Evolutionary conservation across 306 rosid species (phyloP).

Genomic region (Begonia loranthoides): DNA sequence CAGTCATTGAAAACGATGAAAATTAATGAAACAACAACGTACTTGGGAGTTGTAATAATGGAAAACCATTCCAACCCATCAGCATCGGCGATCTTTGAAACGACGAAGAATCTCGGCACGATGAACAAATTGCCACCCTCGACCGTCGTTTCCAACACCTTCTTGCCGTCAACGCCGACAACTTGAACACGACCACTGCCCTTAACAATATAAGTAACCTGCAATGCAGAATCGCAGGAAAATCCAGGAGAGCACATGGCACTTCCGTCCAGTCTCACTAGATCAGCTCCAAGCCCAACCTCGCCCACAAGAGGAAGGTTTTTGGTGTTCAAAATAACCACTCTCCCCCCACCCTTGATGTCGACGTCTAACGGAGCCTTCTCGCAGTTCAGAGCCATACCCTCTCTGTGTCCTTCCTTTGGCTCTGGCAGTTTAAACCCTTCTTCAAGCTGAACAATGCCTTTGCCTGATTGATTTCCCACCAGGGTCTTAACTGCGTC

Average conservation of each 20-base stretch:
- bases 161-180: constrained; percentile 54
- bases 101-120: constrained; percentile 75
- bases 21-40: constrained; percentile 2
- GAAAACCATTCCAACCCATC: constrained; percentile 90
- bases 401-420: constrained; percentile 40
- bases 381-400: constrained; percentile 55
- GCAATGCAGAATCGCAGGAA: constrained; percentile 68
- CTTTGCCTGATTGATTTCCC: constrained; percentile 36
- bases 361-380: constrained; percentile 77
- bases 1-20: background rate
- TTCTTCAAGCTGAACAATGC: constrained; percentile 28
- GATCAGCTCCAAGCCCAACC: constrained; percentile 70
- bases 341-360: constrained; percentile 58
- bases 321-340: constrained; percentile 62
- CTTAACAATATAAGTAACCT: constrained; percentile 66
- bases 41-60: constrained; percentile 69
- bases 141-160: constrained; percentile 55
- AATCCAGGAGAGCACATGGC: constrained; percentile 81
- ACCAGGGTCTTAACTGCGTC: constrained; percentile 32
- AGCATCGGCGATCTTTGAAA: constrained; percentile 65
- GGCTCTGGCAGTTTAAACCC: constrained; percentile 37
- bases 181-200: constrained; percentile 69
- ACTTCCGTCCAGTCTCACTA: constrained; percentile 56
- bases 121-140: constrained; percentile 63
- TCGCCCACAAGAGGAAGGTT: constrained; percentile 78